Evolutionary conservation across 2,329 filamentous ascomycete species (phyloP), one percentile per base, ranked within the genome.

Genomic region (Rhynchosporium graminicola): DNA sequence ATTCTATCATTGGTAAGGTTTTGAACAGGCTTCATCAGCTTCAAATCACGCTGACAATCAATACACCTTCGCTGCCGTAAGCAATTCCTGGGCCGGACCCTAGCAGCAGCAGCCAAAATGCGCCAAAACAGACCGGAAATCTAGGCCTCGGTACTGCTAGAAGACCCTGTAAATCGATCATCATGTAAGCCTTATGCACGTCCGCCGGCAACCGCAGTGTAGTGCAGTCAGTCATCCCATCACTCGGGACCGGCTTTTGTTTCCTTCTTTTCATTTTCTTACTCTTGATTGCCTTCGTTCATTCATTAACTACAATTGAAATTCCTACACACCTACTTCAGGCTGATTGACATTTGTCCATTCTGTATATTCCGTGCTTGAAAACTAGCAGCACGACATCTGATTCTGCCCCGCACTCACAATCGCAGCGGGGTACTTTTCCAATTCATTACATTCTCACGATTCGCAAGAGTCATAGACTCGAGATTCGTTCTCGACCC

Each of bases 381-480:
- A 15, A 29, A 43, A 51, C 10, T 4, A 9, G 6, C 26, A 54
- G 12, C 31, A 26, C 36, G 50, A 59, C 61, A 51, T 58, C 55
- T 36, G 29, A 26, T 51, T 52, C 48, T 36, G 51, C 20, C 56
- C 38, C 29, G 45, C 59, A 62, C 20, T 60, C 55, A 46, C 45
- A 54, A 58, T 46, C 52, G 59, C 58, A 64, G 65, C 62, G 65
- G 65, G 65, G 65, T 57, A 50, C 62, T 57, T 51, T 57, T 54
- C 26, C 31, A 15, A 58, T 8, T 26, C 36, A 15, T 20, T 20
- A 15, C n/a, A 52, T 42, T 47, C 13, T 33, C 26, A 26, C n/a
- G 28, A 40, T 33, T 20, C 15, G n/a, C 51, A 40, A 42, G 33
- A 40, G 40, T 42, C 38, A 31, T 52, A 38, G 52, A 42, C 40